Evolutionary conservation across 2,329 filamentous ascomycete genomes (phyloP), one percentile per base, ranked within the genome.

Genomic region (Microascus cirrosus): DNA sequence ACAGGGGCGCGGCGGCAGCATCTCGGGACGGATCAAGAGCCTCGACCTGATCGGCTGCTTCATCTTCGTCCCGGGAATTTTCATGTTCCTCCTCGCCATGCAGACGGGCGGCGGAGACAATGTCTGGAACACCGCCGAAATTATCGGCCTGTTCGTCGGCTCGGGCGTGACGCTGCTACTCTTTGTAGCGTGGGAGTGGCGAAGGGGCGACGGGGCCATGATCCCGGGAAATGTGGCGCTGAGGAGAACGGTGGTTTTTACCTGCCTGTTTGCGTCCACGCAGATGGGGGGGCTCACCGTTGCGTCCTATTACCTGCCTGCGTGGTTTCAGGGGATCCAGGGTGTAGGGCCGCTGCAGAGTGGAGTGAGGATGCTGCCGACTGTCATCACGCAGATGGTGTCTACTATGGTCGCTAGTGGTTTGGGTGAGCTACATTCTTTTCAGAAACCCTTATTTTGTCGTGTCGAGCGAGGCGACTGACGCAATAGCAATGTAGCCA

Each of bases 31-130:
- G 1, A 32, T 32, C 28, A 8, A 8, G 4, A 32, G 28, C 28
- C 28, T 70, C 13, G 69, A 71, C 54, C 60, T 66, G 1, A 55
- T 66, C n/a, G 68, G 68, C 10, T 67, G 65, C 54, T 48, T 61
- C 13, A 55, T 65, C 25, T 64, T 70, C 53, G 62, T 65, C 24
- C 62, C 60, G 2, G 63, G 71, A 1, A 70, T 74, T 15, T 64
- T 75, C 32, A 75, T 73, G 62, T 69, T 79, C 8, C 63, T 79
- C 1, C 64, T 79, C 13, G 77, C 75, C 5, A 64, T 80, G 8
- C 71, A 78, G 60, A 78, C 71, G 69, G 72, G 71, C 32, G 72
- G 71, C 8, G 67, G 64, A 13, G 62, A 65, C n/a, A 67, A 70
- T 39, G n/a, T 66, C 1, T 77, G 74, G 74, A 63, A 63, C 28